Evolutionary conservation across 441 rosid species (phyloP), one percentile per base, ranked within the genome.

Genomic region (Adansonia rubrostipa): DNA sequence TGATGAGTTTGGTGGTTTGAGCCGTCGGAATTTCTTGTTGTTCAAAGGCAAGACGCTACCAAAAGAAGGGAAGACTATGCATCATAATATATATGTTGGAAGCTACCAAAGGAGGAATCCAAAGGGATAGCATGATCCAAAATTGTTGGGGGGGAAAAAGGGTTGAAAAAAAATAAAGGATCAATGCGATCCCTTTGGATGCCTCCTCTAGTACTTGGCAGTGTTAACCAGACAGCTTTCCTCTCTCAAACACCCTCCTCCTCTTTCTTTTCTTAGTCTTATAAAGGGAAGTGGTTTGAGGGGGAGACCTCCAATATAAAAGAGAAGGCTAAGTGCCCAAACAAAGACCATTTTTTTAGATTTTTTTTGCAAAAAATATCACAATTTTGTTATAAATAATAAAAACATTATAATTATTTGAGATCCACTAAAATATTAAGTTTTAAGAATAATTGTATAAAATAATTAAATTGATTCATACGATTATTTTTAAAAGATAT

Each of bases 151-250:
- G 19, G 28, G 11, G 1, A 6, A 6, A 10, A 14, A 3, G 57
- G 6, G 60, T 58, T 64, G 7, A 68, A 63, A 48, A 53, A 57
- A 63, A 50, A 53, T 36, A 82, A 51, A 77, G 96, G 97, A 92
- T 92, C 97, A 94, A 94, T 94, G 98, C 98, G 98, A 94, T 94
- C 98, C 98, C 97, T 94, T 94, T 94, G 98, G 98, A 94, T 92
- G 87, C 91, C 79, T 91, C 89, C 99, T 93, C 80, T 82, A 88
- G 75, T 54, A 40, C 75, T 54, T 72, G 91, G 91, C 91, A 82
- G 83, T 54, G 42, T 50, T 17, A 50, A 63, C 1, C 78, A 44
- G 19, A 22, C n/a, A 8, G 24, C 45, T 11, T 40, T 61, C n/a
- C 5, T 61, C 42, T 5, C 51, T 60, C 42, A 45, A 44, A 42